phyloP scores from a whole-genome alignment of 257 asterid species.

The Salvia hispanica region DNA sequence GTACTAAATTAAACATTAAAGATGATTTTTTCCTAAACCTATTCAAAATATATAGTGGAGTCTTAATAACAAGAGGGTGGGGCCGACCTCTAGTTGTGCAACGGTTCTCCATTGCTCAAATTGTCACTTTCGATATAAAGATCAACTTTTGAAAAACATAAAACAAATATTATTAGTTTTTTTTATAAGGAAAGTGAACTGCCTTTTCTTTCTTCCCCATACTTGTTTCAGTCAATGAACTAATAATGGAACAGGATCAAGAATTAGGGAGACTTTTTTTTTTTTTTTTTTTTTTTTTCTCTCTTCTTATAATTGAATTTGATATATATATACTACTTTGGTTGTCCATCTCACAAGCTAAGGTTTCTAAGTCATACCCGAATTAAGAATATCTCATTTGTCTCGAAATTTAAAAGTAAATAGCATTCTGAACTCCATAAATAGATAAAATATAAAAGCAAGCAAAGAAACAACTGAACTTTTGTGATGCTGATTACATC shows the following conservation, averaged over 20 bases:
- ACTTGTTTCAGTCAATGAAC: not conserved
- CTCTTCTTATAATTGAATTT: no score
- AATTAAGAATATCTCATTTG: no score
- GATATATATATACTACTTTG: no score
- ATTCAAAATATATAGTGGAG: not conserved
- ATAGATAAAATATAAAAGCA: not conserved
- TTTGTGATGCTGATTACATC: conserved; percentile 1
- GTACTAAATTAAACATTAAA: not conserved
- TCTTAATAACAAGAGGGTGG: conserved; percentile 36
- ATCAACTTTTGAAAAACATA: not conserved
- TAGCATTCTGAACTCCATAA: not conserved
- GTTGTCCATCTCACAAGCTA: no score
- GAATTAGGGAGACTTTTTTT: no score
- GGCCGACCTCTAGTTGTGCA: conserved; percentile 35
- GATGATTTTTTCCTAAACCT: conserved; percentile 8
- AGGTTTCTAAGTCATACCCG: no score
- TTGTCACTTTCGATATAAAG: conserved; percentile 34
- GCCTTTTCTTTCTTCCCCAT: not conserved
- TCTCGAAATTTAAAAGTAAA: no score
- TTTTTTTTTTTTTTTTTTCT: no score
- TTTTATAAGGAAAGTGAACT: not conserved
- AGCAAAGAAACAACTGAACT: not conserved
- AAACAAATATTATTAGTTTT: not conserved
- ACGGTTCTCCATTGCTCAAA: conserved; percentile 38
- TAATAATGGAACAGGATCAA: no score